phyloP scores from a whole-genome alignment of 805 yeast species.

The Sugiyamaella mastotermitis region DNA sequence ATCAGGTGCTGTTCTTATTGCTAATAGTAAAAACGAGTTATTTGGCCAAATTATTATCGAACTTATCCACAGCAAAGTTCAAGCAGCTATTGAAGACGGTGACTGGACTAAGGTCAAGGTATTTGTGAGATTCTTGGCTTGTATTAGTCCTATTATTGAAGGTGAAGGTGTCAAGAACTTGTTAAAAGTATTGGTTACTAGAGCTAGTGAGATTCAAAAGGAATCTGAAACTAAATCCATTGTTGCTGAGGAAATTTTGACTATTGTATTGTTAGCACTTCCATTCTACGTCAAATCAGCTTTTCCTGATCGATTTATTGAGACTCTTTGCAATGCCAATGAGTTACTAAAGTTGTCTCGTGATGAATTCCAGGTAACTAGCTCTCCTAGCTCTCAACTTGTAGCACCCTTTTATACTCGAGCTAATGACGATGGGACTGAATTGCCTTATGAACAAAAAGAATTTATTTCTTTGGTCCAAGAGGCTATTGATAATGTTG shows the following conservation, averaged over 20 bases:
- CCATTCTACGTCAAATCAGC: conserved; percentile 45
- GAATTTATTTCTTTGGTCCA: conserved; percentile 22
- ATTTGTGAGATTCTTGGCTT: conserved; percentile 60
- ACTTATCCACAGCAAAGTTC: conserved; percentile 58
- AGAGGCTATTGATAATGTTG: conserved; percentile 17
- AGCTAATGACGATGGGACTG: conserved; percentile 1
- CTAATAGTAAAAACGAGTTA: conserved; percentile 55
- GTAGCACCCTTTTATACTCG: conserved; percentile 2
- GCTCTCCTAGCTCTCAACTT: neutral
- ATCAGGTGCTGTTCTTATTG: conserved; percentile 58
- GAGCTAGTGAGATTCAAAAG: conserved; percentile 52
- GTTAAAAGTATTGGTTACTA: conserved; percentile 46
- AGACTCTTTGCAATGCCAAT: conserved; percentile 26
- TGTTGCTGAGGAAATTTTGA: conserved; percentile 62
- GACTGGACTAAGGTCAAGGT: conserved; percentile 66
- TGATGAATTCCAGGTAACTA: conserved; percentile 7
- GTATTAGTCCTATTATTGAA: conserved; percentile 55
- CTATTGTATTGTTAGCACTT: conserved; percentile 52
- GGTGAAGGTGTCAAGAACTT: conserved; percentile 45
- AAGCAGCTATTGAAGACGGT: conserved; percentile 43
- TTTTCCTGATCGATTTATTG: conserved; percentile 31
- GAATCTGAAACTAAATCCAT: conserved; percentile 39
- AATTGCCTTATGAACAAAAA: conserved; percentile 31
- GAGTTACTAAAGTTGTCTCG: conserved; percentile 8
- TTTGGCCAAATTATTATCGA: conserved; percentile 68